Evolutionary conservation across 2,329 filamentous ascomycete species (phyloP), one percentile per base, ranked within the genome.

Genomic region (Pseudogymnoascus sp.): DNA sequence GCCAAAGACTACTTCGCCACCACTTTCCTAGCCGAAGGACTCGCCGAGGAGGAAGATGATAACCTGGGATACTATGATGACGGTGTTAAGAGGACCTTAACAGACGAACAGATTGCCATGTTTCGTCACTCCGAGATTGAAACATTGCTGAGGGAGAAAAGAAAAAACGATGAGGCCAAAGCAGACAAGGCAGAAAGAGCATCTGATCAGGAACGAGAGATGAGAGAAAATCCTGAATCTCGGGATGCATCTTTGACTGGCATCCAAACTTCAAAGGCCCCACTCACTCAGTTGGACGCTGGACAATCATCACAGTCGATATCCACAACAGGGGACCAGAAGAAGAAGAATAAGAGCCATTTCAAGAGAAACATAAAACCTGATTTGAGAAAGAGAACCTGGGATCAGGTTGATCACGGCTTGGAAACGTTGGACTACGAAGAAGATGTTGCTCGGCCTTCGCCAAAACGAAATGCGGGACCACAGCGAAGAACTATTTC

Each of bases 51-150:
- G 26, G 82, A 85, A 23, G 82, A 85, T 37, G 87, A 89, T 68
- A 83, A 75, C 0, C 76, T 96, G 13, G 92, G 91, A 15, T 92
- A 90, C 72, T 97, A 97, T 66, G 74, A 82, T 0, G 92, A 97
- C 69, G 92, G 92, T 2, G 83, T 85, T 63, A 94, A 94, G 71
- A 86, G 92, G 38, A 96, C 91, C 15, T 77, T 97, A 67, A 96
- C 92, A 8, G 89, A 96, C 68, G 89, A 91, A 66, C 89, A 96
- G 75, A 90, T 96, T 66, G 83, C 83, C 59, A 92, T 96, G 63
- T 96, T 96, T 71, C 82, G 92, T 63, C 90, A 95, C 70, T 92
- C 89, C 2, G 92, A 97, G 72, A 81, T 95, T 19, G 85, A 94
- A 68, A 74, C 82, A 10, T 75, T 95, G 37, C 76, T 89, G 23